Base-by-base conservation (phyloP, 2,329 filamentous ascomycete genomes). In the Fusarium dimerum region DNA sequence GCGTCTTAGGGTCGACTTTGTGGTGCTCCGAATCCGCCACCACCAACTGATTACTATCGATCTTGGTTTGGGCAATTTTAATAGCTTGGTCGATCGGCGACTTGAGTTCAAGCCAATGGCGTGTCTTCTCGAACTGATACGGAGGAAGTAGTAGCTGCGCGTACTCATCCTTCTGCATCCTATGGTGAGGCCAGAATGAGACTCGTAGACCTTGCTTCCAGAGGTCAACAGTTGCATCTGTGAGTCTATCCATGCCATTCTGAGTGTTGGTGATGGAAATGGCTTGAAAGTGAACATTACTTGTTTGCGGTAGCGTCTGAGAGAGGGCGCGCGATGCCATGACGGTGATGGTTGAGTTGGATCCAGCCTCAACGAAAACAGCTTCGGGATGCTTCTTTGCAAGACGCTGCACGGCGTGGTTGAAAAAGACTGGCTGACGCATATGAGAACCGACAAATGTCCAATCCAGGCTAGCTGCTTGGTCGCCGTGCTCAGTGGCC, bases 371-470 rank as follows among this genome's bases (percentile, higher is more conserved):
- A 3, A 54, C 20, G n/a, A 44, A 54, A 13, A 54, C 13, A 3
- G 51, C 41, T 2, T 34, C n/a, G 9, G 51, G 51, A 18, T 47
- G n/a, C 6, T 42, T 13, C 9, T 69, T 49, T 0, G 65, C 56
- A 0, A 81, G 56, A 1, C 77, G 59, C 36, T 73, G 61, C 0
- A 80, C 51, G 0, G 75, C 79, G 8, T 78, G 66, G 18, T 67
- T 38, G 56, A 78, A 78, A 56, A 67, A 78, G 1, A 81, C 78
- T 0, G 78, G 74, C 0, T 71, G 40, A 1, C 76, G 57, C 61
- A 76, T 71, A 15, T 36, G 32, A 11, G 10, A 11, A 9, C 10
- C 9, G 11, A 36, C 32, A 10, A 12, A 36, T 6, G 32, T 15
- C 13, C 10, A 36, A 10, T 12, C 10, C 10, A 36, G 9, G 3